These are phyloP conservation scores for Candida khao-thaluensis DNA, from an alignment of 805 yeast genomes.

Conservation along the genomic window DNA sequence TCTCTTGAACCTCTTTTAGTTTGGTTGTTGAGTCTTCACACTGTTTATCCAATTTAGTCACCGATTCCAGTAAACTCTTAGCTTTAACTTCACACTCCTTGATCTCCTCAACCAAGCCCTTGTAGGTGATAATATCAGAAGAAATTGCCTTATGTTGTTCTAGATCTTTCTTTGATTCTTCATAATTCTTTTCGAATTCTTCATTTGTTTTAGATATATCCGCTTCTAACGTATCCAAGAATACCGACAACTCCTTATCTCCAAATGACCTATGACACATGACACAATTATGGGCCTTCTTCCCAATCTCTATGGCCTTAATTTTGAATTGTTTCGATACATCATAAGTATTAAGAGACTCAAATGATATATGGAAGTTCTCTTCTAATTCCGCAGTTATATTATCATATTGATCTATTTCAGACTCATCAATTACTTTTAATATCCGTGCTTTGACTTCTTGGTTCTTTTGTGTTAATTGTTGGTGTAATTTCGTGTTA, in stretches of 20 bases:
- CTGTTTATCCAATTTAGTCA: not conserved
- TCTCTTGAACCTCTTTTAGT: slow-evolving; percentile 3
- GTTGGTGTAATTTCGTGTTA: not conserved
- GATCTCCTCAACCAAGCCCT: slow-evolving; percentile 20
- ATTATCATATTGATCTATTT: slow-evolving; percentile 51
- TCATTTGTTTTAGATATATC: slow-evolving; percentile 26
- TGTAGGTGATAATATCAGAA: slow-evolving; percentile 26
- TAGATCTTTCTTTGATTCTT: slow-evolving; percentile 31
- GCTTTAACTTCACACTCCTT: slow-evolving; percentile 9
- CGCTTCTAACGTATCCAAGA: slow-evolving; percentile 26
- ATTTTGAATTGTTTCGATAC: slow-evolving; percentile 69
- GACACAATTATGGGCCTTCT: slow-evolving; percentile 57
- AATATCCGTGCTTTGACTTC: slow-evolving; percentile 17
- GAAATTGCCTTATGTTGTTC: slow-evolving; percentile 29
- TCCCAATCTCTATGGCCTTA: slow-evolving; percentile 66
- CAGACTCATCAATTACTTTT: slow-evolving; percentile 29
- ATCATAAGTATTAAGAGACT: slow-evolving; percentile 64
- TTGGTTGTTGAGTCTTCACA: not conserved
- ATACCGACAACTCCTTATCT: slow-evolving; percentile 29
- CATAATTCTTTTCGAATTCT: slow-evolving; percentile 28
- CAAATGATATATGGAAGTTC: slow-evolving; percentile 58
- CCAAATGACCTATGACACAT: slow-evolving; percentile 71
- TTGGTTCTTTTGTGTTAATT: not conserved
- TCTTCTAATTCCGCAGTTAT: slow-evolving; percentile 57
- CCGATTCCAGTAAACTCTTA: not conserved